phyloP scores from a whole-genome alignment of 768 basidiomycete genomes.

The Grammothele lineata region DNA sequence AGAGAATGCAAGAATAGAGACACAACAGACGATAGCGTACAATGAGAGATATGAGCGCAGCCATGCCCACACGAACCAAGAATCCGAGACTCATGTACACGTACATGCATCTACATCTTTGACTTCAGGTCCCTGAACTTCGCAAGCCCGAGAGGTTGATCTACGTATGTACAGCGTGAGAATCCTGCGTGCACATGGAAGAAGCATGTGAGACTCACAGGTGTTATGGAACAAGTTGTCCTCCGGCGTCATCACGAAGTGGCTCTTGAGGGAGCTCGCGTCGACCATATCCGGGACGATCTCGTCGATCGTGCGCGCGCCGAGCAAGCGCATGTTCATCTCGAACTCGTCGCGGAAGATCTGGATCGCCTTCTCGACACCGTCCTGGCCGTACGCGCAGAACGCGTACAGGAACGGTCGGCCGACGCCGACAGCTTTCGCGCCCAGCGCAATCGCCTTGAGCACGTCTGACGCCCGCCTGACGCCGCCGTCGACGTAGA shows the following conservation, averaged over 20 bases:
- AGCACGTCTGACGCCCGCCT: slow-evolving; percentile 82
- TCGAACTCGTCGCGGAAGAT: slow-evolving; percentile 88
- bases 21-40: no score
- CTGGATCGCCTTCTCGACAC: slow-evolving; percentile 74
- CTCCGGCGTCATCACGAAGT: slow-evolving; percentile 58
- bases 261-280: slow-evolving; percentile 57
- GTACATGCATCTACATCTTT: no score
- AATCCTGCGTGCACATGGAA: no score
- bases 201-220: slow-evolving; percentile 52
- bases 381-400: slow-evolving; percentile 81
- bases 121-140: slow-evolving; percentile 12
- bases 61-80: no score
- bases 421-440: slow-evolving; percentile 80
- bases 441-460: slow-evolving; percentile 82
- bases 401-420: slow-evolving; percentile 84
- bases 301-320: slow-evolving; percentile 74
- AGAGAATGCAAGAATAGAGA: no score
- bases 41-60: no score
- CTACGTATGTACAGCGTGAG: slow-evolving; percentile 1
- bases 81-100: no score
- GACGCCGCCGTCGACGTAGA: slow-evolving; percentile 91
- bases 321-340: slow-evolving; percentile 92
- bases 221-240: slow-evolving; percentile 72
- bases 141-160: slow-evolving; percentile 17
- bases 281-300: slow-evolving; percentile 88